Conservation (phyloP, 331 rosid species). For the Prunus yedoensis region DNA sequence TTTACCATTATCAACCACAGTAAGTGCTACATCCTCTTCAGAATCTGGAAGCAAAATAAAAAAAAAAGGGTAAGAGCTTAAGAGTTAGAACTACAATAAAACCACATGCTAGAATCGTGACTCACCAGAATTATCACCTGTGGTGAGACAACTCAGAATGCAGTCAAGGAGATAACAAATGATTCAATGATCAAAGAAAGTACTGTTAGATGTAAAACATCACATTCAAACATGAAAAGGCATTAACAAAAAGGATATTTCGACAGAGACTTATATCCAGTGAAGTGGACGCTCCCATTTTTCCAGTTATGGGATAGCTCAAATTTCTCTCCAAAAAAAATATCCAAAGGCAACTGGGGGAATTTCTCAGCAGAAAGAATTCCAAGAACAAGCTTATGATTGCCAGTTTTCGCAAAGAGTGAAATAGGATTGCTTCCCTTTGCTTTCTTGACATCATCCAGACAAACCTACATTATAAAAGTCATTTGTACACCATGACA, state of each 20-base stretch:
- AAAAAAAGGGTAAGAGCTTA: constrained; percentile 2
- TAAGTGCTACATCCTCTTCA: constrained; percentile 29
- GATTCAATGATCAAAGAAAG: not conserved
- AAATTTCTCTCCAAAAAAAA: constrained; percentile 64
- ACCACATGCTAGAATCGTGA: constrained; percentile 17
- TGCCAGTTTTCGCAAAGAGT: constrained; percentile 47
- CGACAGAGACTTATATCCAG: constrained; percentile 42
- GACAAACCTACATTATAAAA: constrained; percentile 51
- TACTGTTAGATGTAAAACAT: constrained; percentile 1
- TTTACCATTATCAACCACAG: constrained; percentile 36
- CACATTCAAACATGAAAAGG: constrained; percentile 18
- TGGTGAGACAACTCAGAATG: constrained; percentile 27
- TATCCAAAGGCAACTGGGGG: constrained; percentile 65
- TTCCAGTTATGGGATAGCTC: constrained; percentile 75
- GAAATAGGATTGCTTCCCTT: constrained; percentile 49
- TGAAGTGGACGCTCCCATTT: constrained; percentile 67
- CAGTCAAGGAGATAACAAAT: constrained; percentile 39
- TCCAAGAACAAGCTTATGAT: constrained; percentile 66
- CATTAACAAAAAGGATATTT: constrained; percentile 52
- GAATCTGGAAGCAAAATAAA: constrained; percentile 31
- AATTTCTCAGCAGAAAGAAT: constrained; percentile 52
- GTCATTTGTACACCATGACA: constrained; percentile 10
- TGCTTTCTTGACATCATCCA: constrained; percentile 58
- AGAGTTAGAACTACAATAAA: not conserved
- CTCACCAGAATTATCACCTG: constrained; percentile 39